Base-by-base conservation (phyloP, 257 asterid genomes). In the Schizonepeta tenuifolia region DNA sequence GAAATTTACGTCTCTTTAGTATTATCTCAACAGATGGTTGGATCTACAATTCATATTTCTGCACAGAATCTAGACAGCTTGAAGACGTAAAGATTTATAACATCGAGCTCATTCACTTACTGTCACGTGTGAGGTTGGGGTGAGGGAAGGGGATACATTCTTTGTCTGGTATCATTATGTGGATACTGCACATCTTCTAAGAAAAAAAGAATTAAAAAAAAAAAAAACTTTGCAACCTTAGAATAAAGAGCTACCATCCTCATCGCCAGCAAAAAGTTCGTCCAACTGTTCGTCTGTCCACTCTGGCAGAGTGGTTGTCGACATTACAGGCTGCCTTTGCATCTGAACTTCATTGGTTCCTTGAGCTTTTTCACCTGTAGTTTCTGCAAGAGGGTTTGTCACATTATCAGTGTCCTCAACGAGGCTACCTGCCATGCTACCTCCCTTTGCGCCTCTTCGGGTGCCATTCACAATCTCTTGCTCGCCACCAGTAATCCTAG, bases 201-300 rank as follows among this genome's bases (percentile, higher is more conserved):
- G 3, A 46, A 46, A 12, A 2, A 44, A 44, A 3, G n/a, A n/a
- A n/a, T n/a, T n/a, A n/a, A n/a, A n/a, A n/a, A 6, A 4, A 20
- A 20, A 46, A 11, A 26, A 21, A 10, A 22, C 56, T 21, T 6
- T 17, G 35, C 41, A 65, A 55, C 18, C 40, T 75, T 38, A 78
- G 44, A 76, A 79, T 38, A 70, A 53, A 59, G 75, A 21, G 26
- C 71, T 75, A 70, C 67, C 87, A 57, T 83, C 87, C 6, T 80
- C 88, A 26, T 83, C 88, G n/a, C 65, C 77, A 12, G 82, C 86
- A 82, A 89, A 90, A 73, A 93, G 96, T 73, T 89, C 85, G 14
- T 80, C 82, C 46, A 93, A 88, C 73, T 89, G 97, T 70, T 89
- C 92, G 57, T 93, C 98, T 10, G 96, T 93, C 97, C 97, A 93